Evolutionary conservation across 2,329 filamentous ascomycete species (phyloP).

Genomic region (Fusarium nelsonii): DNA sequence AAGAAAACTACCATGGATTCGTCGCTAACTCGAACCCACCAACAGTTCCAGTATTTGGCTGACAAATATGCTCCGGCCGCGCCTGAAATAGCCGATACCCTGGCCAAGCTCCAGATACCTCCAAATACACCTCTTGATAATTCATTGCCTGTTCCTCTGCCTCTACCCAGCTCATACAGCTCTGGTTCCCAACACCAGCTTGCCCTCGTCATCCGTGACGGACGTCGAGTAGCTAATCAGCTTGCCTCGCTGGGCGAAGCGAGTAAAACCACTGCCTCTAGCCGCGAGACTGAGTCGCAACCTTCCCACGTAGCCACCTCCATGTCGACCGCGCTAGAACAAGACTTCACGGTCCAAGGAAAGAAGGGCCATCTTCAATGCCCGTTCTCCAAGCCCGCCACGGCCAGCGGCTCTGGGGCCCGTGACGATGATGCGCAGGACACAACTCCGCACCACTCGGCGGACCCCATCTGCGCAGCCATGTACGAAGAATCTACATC

Average conservation of each 20-base stretch:
- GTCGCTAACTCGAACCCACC: slow-evolving; percentile 42
- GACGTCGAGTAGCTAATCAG: slow-evolving; percentile 68
- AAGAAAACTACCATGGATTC: slow-evolving; percentile 28
- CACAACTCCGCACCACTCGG: slow-evolving; percentile 61
- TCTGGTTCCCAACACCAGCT: slow-evolving; percentile 64
- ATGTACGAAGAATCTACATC: slow-evolving; percentile 71
- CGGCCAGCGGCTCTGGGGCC: slow-evolving; percentile 47
- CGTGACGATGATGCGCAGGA: slow-evolving; percentile 51
- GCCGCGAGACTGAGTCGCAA: slow-evolving; percentile 61
- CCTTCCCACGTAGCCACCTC: slow-evolving; percentile 64
- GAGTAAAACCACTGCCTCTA: slow-evolving; percentile 65
- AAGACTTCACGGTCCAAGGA: slow-evolving; percentile 90
- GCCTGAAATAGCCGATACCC: slow-evolving; percentile 74
- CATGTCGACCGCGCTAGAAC: slow-evolving; percentile 78
- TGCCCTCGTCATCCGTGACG: slow-evolving; percentile 73
- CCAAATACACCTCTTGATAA: slow-evolving; percentile 64
- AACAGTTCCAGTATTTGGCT: slow-evolving; percentile 72
- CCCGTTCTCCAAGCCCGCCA: slow-evolving; percentile 73
- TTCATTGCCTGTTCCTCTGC: slow-evolving; percentile 66
- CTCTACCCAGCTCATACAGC: slow-evolving; percentile 63
- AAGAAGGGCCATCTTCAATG: slow-evolving; percentile 83
- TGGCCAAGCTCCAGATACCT: slow-evolving; percentile 75
- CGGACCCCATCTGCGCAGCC: slow-evolving; percentile 73
- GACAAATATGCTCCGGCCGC: slow-evolving; percentile 76
- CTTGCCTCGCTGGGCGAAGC: slow-evolving; percentile 62